Evolutionary conservation across 768 basidiomycete species (phyloP).

Genomic region (Hygrocybe punicea): DNA sequence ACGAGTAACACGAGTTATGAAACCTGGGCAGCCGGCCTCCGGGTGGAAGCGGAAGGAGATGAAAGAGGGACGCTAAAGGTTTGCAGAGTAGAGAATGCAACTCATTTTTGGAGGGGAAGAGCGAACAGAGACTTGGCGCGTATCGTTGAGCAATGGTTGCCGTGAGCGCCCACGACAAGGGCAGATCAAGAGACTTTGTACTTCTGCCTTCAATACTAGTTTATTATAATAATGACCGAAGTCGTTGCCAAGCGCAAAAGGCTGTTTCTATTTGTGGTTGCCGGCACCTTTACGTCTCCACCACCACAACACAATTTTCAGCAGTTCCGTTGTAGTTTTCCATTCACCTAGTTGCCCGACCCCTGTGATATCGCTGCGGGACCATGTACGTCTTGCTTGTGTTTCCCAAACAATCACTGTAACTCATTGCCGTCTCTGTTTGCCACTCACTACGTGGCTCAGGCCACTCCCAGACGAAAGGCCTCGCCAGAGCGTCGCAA

Average conservation of each 20-base stretch:
- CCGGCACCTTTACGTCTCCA: too few species aligned
- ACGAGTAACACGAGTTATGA: conserved; percentile 55
- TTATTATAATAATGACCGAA: too few species aligned
- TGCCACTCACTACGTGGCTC: neutral
- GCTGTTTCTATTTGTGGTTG: too few species aligned
- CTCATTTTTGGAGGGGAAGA: conserved; percentile 65
- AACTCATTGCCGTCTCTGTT: neutral
- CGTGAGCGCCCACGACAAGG: conserved; percentile 17
- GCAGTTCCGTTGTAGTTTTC: neutral
- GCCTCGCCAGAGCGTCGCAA: conserved; percentile 82
- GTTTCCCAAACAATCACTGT: neutral
- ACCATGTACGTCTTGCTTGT: neutral
- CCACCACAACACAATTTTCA: too few species aligned
- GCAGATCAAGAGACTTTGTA: neutral
- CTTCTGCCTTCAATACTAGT: neutral
- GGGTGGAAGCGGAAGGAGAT: conserved; percentile 27
- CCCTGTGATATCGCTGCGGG: too few species aligned
- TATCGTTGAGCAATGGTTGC: conserved; percentile 36
- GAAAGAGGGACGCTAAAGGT: conserved; percentile 25
- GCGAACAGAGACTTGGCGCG: conserved; percentile 27
- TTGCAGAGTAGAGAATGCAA: conserved; percentile 45
- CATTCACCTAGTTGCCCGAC: neutral
- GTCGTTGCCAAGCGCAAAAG: too few species aligned
- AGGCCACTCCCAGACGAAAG: conserved; percentile 89
- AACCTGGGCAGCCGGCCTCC: conserved; percentile 43